Base-by-base conservation (phyloP, 495 filamentous ascomycete species). In the Lophium mytilinum region DNA sequence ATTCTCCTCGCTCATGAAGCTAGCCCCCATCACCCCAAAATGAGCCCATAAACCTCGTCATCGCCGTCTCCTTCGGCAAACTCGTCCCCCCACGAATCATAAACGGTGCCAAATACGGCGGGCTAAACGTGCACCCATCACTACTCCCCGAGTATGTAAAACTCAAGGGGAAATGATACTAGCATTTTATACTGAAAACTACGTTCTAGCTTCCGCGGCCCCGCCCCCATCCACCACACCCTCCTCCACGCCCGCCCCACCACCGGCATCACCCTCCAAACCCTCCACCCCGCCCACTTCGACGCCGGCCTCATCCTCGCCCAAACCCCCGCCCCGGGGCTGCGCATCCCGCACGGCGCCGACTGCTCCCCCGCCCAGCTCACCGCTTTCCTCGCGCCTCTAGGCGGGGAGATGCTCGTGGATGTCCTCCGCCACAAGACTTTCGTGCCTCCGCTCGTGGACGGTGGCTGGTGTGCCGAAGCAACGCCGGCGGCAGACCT, bases 61-160 rank as follows among this genome's bases (percentile, higher is more conserved):
- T 97, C 36, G 90, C 90, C 19, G 94, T 96, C n/a, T 96, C 93
- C 7, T 98, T 97, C 69, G 93, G 93, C 3, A 79, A 94, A 14
- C 85, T 95, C 49, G 82, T 98, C 9, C 94, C 93, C 0, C 80
- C 82, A 5, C 77, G 87, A 3, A 79, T 96, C 14, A 76, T 97
- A 41, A 76, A 74, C 24, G 69, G 63, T 5, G 78, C 87, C 14
- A 77, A 79, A 54, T 95, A 92, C 72, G 90, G 91, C 56, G 93
- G 93, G 0, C 70, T 97, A 19, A 98, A 98, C 72, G 78, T 98
- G 4, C 93, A 98, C 67, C 93, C 93, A 1, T 96, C 92, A n/a
- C 68, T 95, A 7, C 81, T 98, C 11, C 93, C 93, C 8, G 83
- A 91, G 85, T 88, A 77, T 47, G 79, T 47, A 48, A n/a, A 41